Evolutionary conservation across 495 filamentous ascomycete species (phyloP).

Genomic region (Aspergillus sclerotiicarbonarius): DNA sequence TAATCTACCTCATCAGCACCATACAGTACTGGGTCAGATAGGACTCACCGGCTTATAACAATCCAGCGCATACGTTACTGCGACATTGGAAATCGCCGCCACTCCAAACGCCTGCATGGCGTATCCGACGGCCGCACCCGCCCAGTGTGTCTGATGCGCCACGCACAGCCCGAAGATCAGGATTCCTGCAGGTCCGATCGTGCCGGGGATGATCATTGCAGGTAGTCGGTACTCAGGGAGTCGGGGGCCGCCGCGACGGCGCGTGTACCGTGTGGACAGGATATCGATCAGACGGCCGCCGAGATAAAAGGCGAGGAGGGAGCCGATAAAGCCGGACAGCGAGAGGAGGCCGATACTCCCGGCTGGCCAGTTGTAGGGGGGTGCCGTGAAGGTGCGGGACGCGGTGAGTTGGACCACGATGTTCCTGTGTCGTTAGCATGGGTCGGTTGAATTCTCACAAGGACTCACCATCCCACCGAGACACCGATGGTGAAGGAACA

Average conservation of each 20-base stretch:
- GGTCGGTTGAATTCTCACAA: background rate
- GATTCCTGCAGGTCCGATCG: slow-evolving; percentile 28
- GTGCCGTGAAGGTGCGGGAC: slow-evolving; percentile 27
- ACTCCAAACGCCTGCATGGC: slow-evolving; percentile 37
- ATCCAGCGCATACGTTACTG: slow-evolving; percentile 33
- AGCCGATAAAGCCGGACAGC: slow-evolving; percentile 31
- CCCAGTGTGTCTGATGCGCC: slow-evolving; percentile 30
- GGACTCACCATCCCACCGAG: slow-evolving; percentile 28
- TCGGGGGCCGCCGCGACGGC: slow-evolving; percentile 23
- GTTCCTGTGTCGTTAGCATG: slow-evolving; percentile 22
- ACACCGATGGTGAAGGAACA: slow-evolving; percentile 29
- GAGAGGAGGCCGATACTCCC: slow-evolving; percentile 30
- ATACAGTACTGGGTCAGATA: background rate
- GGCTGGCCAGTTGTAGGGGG: slow-evolving; percentile 30
- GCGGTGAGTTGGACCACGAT: slow-evolving; percentile 34
- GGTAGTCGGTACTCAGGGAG: slow-evolving; percentile 32
- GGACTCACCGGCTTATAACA: slow-evolving; percentile 30
- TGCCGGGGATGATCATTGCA: slow-evolving; percentile 27
- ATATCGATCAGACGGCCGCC: slow-evolving; percentile 34
- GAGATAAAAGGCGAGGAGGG: slow-evolving; percentile 30
- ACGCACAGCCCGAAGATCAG: slow-evolving; percentile 31
- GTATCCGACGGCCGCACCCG: slow-evolving; percentile 32
- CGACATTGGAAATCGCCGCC: slow-evolving; percentile 34
- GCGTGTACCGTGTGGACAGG: slow-evolving; percentile 29
- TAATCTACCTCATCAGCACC: slow-evolving; percentile 13